Conservation (phyloP, 768 basidiomycete species). For the Suillus plorans region DNA sequence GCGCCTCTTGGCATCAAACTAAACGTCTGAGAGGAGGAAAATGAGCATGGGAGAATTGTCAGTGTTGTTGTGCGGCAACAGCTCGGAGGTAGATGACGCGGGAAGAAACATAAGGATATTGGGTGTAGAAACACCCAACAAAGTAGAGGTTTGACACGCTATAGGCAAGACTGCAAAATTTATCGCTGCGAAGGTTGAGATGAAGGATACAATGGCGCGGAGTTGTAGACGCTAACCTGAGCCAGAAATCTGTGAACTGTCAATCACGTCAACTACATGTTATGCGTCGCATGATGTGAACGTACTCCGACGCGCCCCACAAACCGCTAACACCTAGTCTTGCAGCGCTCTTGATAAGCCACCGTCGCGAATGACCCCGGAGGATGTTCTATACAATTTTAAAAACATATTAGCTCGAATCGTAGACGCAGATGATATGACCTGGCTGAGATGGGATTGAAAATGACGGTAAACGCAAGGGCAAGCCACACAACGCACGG, state of each 20-base stretch:
- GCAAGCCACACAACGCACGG: slow-evolving; percentile 43
- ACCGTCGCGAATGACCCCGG: slow-evolving; percentile 53
- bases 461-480: slow-evolving; percentile 53
- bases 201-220: not conserved
- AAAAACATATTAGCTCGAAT: not conserved
- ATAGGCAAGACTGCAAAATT: slow-evolving; percentile 79
- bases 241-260: slow-evolving; percentile 87
- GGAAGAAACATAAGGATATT: not conserved
- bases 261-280: slow-evolving; percentile 11
- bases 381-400: slow-evolving; percentile 43
- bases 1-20: not conserved
- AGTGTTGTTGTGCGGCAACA: not conserved
- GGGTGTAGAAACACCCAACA: slow-evolving; percentile 69
- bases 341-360: slow-evolving; percentile 68
- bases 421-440: not conserved
- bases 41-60: not conserved
- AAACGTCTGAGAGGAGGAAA: not conserved
- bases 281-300: slow-evolving; percentile 1
- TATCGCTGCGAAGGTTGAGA: slow-evolving; percentile 52
- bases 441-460: slow-evolving; percentile 73
- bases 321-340: slow-evolving; percentile 69
- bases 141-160: slow-evolving; percentile 72
- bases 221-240: slow-evolving; percentile 53
- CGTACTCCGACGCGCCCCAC: slow-evolving; percentile 72
- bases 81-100: not conserved